Evolutionary conservation across 2,329 filamentous ascomycete genomes (phyloP).

Genomic region (Biscogniauxia marginata): DNA sequence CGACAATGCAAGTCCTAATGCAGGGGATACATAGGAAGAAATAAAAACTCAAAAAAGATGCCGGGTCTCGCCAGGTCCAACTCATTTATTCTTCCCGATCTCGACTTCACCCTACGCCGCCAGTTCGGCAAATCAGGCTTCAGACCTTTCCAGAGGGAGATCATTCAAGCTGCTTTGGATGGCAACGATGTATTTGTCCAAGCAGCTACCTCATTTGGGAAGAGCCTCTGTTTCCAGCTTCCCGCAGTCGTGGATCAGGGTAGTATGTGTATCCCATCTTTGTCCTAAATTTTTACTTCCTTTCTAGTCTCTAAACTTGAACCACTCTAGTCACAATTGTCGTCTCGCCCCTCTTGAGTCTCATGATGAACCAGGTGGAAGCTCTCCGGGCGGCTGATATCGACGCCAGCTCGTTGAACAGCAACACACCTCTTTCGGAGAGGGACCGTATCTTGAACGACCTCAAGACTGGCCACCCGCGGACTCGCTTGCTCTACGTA

Average conservation of each 20-base stretch:
- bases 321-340: conserved; percentile 57
- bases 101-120: conserved; percentile 63
- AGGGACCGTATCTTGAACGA: conserved; percentile 72
- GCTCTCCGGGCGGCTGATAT: conserved; percentile 73
- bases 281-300: background rate
- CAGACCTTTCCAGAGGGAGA: conserved; percentile 79
- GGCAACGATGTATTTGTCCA: conserved; percentile 92
- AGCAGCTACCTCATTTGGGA: conserved; percentile 87
- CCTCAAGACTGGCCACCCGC: conserved; percentile 82
- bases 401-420: conserved; percentile 82
- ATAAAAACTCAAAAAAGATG: conserved; percentile 19
- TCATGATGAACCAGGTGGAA: conserved; percentile 96
- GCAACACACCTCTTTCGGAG: conserved; percentile 67
- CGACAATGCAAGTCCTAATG: background rate
- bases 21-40: background rate
- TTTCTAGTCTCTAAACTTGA: background rate
- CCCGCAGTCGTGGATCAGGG: conserved; percentile 85
- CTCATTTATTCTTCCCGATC: conserved; percentile 42
- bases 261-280: conserved; percentile 52
- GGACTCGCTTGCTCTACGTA: conserved; percentile 82
- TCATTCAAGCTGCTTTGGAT: conserved; percentile 77
- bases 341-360: conserved; percentile 80
- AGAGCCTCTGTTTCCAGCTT: conserved; percentile 89
- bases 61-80: conserved; percentile 31
- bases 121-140: conserved; percentile 63